phyloP scores from a whole-genome alignment of 2,329 filamentous ascomycete species.

The Metarhizium album region DNA sequence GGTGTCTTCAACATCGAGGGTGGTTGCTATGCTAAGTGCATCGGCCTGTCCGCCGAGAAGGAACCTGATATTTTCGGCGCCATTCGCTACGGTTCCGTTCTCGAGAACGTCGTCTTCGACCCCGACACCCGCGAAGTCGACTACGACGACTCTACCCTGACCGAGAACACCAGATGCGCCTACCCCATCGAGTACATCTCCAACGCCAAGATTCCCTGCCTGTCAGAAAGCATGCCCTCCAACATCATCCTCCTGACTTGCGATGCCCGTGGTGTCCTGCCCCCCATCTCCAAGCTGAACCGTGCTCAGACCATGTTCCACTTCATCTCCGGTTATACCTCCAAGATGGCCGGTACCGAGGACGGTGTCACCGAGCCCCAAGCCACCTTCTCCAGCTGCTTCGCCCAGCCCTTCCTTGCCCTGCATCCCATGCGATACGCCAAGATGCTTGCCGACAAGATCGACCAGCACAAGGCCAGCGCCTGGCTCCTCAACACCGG shows the following conservation, averaged over 20 bases:
- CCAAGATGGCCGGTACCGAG: slow-evolving; percentile 99
- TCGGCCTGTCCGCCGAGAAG: slow-evolving; percentile 95
- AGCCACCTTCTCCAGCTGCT: slow-evolving; percentile 98
- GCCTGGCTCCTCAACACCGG: slow-evolving; percentile 98
- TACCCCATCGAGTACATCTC: slow-evolving; percentile 99
- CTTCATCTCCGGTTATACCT: slow-evolving; percentile 99
- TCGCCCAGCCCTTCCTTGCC: slow-evolving; percentile 97
- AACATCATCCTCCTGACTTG: slow-evolving; percentile 99
- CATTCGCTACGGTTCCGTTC: slow-evolving; percentile 91
- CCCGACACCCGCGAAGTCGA: slow-evolving; percentile 80
- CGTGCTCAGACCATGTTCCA: slow-evolving; percentile 98
- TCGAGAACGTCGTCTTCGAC: slow-evolving; percentile 98
- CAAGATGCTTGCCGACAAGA: slow-evolving; percentile 97
- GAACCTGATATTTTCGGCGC: slow-evolving; percentile 96
- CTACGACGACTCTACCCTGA: slow-evolving; percentile 90
- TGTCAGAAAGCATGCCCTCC: slow-evolving; percentile 75
- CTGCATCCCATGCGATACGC: slow-evolving; percentile 99
- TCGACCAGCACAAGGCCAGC: slow-evolving; percentile 86
- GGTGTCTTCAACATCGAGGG: slow-evolving; percentile 99
- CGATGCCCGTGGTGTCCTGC: slow-evolving; percentile 92
- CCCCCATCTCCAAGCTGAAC: slow-evolving; percentile 94
- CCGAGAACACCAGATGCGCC: slow-evolving; percentile 95
- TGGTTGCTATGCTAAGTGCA: slow-evolving; percentile 98
- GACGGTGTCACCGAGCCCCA: slow-evolving; percentile 94
- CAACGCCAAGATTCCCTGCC: slow-evolving; percentile 97